These are phyloP conservation scores for Candida tetrigidarum DNA, from an alignment of 1,139 yeast genomes.

Conservation along the genomic window DNA sequence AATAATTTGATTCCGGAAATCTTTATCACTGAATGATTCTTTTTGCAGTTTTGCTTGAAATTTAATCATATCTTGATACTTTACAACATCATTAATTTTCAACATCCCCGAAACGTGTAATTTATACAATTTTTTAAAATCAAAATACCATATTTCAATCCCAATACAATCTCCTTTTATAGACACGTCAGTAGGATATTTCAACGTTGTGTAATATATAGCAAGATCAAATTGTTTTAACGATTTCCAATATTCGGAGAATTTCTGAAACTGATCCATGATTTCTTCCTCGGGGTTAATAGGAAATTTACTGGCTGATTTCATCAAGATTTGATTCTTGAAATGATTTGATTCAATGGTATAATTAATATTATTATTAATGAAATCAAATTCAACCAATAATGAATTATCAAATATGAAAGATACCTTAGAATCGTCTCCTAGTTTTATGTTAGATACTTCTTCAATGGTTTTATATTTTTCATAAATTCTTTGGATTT, in stretches of 20 bases:
- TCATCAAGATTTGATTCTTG: slow-evolving; percentile 16
- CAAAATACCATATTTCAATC: slow-evolving; percentile 19
- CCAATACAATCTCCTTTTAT: slow-evolving; percentile 8
- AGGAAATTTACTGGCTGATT: slow-evolving; percentile 5
- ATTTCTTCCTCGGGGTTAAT: slow-evolving; percentile 5
- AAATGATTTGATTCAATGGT: slow-evolving; percentile 10
- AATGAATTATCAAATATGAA: slow-evolving; percentile 24
- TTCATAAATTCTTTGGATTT: slow-evolving; percentile 24
- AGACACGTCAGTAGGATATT: slow-evolving; percentile 27
- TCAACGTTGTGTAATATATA: slow-evolving; percentile 31
- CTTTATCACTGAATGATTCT: not conserved
- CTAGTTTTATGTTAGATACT: slow-evolving; percentile 24
- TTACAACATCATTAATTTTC: slow-evolving; percentile 2
- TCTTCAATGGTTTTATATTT: slow-evolving; percentile 29
- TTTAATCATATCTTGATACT: slow-evolving; percentile 6
- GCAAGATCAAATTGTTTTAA: slow-evolving; percentile 30
- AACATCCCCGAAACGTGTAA: slow-evolving; percentile 8
- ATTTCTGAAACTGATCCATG: slow-evolving; percentile 20
- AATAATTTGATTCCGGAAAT: not conserved
- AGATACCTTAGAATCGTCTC: slow-evolving; percentile 8
- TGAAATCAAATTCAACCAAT: slow-evolving; percentile 20
- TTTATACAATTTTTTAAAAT: slow-evolving; percentile 18
- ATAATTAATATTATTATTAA: slow-evolving; percentile 10
- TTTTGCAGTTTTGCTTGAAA: slow-evolving; percentile 3
- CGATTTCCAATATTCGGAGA: slow-evolving; percentile 25